These are phyloP conservation scores for Porcisia hertigi DNA, from an alignment of 208 protist genomes.

Conservation along the genomic window DNA sequence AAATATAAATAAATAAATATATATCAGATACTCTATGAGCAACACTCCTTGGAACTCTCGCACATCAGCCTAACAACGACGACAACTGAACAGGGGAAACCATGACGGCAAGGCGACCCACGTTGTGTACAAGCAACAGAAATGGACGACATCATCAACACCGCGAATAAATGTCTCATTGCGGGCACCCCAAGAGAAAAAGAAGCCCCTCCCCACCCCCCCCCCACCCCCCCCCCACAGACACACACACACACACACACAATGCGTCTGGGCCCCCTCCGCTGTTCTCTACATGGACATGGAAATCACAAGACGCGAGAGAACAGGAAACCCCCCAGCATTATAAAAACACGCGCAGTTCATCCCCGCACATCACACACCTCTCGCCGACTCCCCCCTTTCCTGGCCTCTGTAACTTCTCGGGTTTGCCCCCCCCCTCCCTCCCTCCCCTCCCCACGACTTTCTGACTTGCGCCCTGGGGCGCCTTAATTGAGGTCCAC, in stretches of 20 bases:
- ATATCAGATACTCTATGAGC: too few species aligned
- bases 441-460: neutral
- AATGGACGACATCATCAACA: too few species aligned
- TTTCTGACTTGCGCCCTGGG: neutral
- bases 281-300: too few species aligned
- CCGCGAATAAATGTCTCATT: too few species aligned
- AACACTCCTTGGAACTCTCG: too few species aligned
- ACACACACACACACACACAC: neutral
- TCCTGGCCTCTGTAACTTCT: neutral
- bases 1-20: too few species aligned
- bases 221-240: neutral
- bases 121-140: too few species aligned
- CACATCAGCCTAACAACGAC: too few species aligned
- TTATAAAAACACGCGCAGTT: neutral
- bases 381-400: neutral
- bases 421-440: neutral
- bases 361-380: neutral
- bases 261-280: too few species aligned
- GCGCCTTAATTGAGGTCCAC: constrained; percentile 53
- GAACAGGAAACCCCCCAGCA: neutral
- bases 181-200: too few species aligned
- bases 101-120: too few species aligned
- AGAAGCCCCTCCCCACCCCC: neutral
- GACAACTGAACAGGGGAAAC: too few species aligned
- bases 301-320: neutral